Base-by-base conservation (phyloP, 768 basidiomycete genomes). In the Termitomyces sp. region DNA sequence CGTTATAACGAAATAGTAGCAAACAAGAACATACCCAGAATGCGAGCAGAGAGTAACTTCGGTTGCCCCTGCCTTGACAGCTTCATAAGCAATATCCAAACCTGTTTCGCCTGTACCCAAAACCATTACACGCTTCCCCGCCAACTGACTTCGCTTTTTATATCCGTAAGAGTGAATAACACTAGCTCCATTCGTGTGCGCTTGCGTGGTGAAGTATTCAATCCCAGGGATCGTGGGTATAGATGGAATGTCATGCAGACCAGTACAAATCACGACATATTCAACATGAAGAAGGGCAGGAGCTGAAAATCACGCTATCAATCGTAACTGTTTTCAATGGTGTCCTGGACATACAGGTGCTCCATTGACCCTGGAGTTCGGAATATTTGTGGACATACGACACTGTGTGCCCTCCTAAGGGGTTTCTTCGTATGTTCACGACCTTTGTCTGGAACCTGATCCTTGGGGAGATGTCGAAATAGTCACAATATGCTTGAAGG, bases 31-130 rank as follows among this genome's bases (percentile, higher is more conserved):
- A 45, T 59, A 77, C 78, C 82, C 82, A 26, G 73, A 73, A 41
- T 83, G 71, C 33, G 80, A 74, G 61, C 83, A 84, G 33, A 86
- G 69, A 7, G 77, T 75, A 0, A 81, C 80, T 63, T 82, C 76
- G 54, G 75, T 73, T 4, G 82, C 80, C 2, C 76, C 77, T 0
- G 79, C 79, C 61, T 84, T 78, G 7, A 72, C 76, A 53, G 76
- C 68, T 60, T 77, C 77, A 57, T 78, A 78, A 31, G 76, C 81
- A 18, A 86, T 66, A 61, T 86, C 84, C 80, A 83, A 81, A 2
- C 82, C 83, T 5, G 84, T 86, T 66, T 86, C 84, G 2, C 84
- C 84, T 10, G 77, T 80, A 0, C 84, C 84, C 18, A 85, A 72
- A 24, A 86, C 75, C 70, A 85, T 72, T 22, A 86, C 77, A 24